A percentile compares a stretch with the other conserved stretches of the same genome.
These are phyloP conservation scores for Cyclotella kingstonii DNA, from an alignment of 108 stramenopile species.

Conservation along the genomic window DNA sequence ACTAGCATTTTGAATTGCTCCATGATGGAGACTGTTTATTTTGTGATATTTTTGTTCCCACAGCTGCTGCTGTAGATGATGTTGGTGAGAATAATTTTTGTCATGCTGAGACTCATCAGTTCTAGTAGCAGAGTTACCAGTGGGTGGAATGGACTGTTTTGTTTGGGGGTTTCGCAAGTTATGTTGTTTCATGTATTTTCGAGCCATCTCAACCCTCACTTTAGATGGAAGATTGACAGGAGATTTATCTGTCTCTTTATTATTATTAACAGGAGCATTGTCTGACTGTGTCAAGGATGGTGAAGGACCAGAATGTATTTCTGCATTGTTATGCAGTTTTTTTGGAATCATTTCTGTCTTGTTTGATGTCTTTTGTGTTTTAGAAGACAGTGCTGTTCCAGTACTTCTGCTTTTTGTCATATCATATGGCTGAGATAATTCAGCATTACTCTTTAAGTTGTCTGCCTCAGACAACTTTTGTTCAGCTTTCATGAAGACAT, in stretches of 20 bases:
- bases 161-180: too few relatives aligned
- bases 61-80: neutral
- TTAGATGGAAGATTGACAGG: neutral
- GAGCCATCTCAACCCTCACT: slow-evolving; percentile 2
- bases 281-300: too few relatives aligned
- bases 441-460: too few relatives aligned
- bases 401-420: slow-evolving; percentile 29
- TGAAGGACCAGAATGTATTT: neutral
- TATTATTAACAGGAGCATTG: neutral
- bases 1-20: neutral
- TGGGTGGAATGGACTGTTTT: too few relatives aligned
- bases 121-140: neutral
- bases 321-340: neutral
- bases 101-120: too few relatives aligned
- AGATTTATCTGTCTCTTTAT: neutral
- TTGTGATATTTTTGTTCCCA: too few relatives aligned
- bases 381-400: slow-evolving; percentile 13
- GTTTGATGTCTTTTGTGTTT: slow-evolving; percentile 18
- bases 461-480: neutral
- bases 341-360: neutral
- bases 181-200: slow-evolving; percentile 22
- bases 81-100: too few relatives aligned
- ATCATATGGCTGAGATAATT: slow-evolving; percentile 18
- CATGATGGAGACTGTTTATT: too few relatives aligned
- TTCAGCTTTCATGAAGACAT: neutral